These are phyloP conservation scores for Prosopis cineraria DNA, from an alignment of 306 rosid genomes.

Conservation along the genomic window DNA sequence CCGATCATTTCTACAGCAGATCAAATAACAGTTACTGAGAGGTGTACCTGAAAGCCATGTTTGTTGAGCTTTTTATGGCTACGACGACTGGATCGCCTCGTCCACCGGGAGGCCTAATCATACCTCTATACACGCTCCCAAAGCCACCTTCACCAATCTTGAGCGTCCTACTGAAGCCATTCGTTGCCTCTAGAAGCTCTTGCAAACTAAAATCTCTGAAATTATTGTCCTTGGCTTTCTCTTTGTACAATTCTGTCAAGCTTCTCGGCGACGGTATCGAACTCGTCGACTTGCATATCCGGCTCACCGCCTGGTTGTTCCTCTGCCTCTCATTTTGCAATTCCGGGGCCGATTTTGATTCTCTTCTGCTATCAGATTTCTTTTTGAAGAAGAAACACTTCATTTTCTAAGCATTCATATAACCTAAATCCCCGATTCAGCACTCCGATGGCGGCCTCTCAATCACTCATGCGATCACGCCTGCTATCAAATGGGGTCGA, in stretches of 20 bases:
- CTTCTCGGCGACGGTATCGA: slow-evolving; percentile 71
- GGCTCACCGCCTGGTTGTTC: slow-evolving; percentile 32
- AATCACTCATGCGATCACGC: background rate
- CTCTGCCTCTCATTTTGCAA: slow-evolving; percentile 44
- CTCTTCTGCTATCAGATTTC: slow-evolving; percentile 40
- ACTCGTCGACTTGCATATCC: slow-evolving; percentile 55
- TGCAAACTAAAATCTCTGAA: slow-evolving; percentile 63
- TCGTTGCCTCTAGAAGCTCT: slow-evolving; percentile 79
- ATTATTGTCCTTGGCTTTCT: slow-evolving; percentile 68
- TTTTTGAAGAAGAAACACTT: slow-evolving; percentile 68
- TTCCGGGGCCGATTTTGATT: slow-evolving; percentile 67
- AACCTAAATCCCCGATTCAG: slow-evolving; percentile 1
- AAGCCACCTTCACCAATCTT: slow-evolving; percentile 97
- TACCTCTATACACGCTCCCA: slow-evolving; percentile 85
- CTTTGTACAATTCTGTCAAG: slow-evolving; percentile 80
- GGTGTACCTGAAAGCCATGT: slow-evolving; percentile 77
- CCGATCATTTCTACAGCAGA: slow-evolving; percentile 13
- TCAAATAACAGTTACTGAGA: slow-evolving; percentile 1
- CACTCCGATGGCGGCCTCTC: background rate
- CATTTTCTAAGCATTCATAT: slow-evolving; percentile 50
- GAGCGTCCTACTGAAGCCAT: slow-evolving; percentile 57
- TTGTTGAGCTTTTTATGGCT: slow-evolving; percentile 85
- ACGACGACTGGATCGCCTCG: slow-evolving; percentile 57
- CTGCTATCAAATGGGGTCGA: background rate
- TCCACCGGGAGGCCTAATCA: slow-evolving; percentile 50